phyloP scores from a whole-genome alignment of 2,329 filamentous ascomycete genomes.

The Fusarium begoniae region DNA sequence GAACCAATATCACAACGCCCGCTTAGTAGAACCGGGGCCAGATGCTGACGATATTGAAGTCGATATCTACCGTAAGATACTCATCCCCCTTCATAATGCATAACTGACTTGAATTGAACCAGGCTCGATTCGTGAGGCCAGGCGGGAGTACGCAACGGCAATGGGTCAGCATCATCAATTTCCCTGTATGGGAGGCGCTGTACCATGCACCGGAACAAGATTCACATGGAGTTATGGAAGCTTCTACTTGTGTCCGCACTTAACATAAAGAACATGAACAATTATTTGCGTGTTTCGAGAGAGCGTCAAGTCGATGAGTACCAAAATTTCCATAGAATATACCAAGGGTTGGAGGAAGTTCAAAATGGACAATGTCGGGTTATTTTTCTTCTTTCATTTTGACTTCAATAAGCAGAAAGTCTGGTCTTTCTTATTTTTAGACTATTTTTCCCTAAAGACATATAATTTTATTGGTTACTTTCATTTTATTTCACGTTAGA shows the following conservation, averaged over 20 bases:
- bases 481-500: too few species aligned
- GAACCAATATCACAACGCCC: neutral
- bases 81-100: too few species aligned
- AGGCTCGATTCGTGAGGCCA: neutral
- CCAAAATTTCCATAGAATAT: neutral
- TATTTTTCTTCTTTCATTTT: neutral
- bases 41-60: neutral
- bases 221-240: neutral
- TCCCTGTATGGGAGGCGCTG: neutral
- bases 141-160: neutral
- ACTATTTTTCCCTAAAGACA: too few species aligned
- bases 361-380: neutral
- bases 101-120: neutral
- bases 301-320: neutral
- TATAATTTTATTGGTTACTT: too few species aligned
- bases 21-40: neutral
- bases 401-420: neutral
- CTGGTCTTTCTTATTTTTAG: neutral
- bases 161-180: neutral
- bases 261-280: neutral
- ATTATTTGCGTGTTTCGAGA: neutral
- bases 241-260: neutral
- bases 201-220: neutral
- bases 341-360: neutral
- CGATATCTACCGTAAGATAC: neutral